These are phyloP conservation scores for Paramecium caudatum DNA, from an alignment of 73 alveolate species.

Conservation along the genomic window DNA sequence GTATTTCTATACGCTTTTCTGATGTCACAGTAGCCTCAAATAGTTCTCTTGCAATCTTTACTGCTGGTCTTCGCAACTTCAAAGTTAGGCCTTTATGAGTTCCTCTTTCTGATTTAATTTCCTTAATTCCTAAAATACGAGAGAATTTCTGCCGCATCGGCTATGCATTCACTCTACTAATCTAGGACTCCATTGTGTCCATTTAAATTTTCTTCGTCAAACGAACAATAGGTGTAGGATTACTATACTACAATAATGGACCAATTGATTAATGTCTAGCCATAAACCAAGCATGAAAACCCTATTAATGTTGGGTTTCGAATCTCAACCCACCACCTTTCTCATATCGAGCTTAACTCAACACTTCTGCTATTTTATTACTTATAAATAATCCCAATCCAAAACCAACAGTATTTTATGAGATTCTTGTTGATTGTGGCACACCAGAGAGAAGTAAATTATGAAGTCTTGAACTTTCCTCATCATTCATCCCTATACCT, in stretches of 20 bases:
- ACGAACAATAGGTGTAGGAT: slow-evolving; percentile 8
- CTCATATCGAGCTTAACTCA: slow-evolving; percentile 10
- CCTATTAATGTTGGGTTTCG: neutral
- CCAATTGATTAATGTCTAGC: neutral
- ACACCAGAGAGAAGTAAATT: neutral
- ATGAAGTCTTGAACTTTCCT: slow-evolving; percentile 8
- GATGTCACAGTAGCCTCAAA: neutral
- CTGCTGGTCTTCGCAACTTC: neutral
- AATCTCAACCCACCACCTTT: slow-evolving; percentile 48
- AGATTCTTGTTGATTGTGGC: neutral
- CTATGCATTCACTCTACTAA: slow-evolving; percentile 23
- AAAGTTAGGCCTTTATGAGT: neutral
- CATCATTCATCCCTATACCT: slow-evolving; percentile 61
- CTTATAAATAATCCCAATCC: slow-evolving; percentile 53
- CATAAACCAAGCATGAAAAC: slow-evolving; percentile 51
- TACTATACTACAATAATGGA: neutral
- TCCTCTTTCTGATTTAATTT: slow-evolving; percentile 41
- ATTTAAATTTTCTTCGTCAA: neutral
- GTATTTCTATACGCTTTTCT: neutral
- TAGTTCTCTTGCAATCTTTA: slow-evolving; percentile 6
- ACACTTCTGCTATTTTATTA: slow-evolving; percentile 37
- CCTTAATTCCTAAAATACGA: slow-evolving; percentile 18
- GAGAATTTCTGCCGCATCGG: slow-evolving; percentile 55
- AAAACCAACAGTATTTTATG: slow-evolving; percentile 57
- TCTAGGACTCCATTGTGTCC: neutral